Conservation (phyloP, 352 stramenopile genomes). For the Poterioochromonas sp. region DNA sequence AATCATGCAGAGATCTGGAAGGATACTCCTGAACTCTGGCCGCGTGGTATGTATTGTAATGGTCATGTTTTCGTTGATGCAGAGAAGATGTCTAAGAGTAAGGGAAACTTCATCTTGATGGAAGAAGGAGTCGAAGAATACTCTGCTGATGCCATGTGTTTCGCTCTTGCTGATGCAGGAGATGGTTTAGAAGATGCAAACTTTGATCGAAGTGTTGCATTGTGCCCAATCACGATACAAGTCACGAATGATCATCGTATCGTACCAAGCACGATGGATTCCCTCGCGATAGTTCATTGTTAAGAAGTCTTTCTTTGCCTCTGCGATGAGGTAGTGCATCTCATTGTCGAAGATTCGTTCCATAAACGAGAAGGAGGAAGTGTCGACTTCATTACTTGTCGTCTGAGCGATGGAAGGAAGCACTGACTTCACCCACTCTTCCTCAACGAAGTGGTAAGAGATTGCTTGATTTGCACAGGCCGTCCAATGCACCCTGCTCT, state of each 20-base stretch:
- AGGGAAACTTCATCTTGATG: constrained; percentile 98
- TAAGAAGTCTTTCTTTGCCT: constrained; percentile 93
- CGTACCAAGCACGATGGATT: constrained; percentile 94
- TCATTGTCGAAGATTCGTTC: constrained; percentile 70
- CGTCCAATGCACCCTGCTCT: constrained; percentile 80
- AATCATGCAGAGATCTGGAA: constrained; percentile 96
- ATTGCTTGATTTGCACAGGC: constrained; percentile 54
- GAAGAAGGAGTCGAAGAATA: constrained; percentile 91
- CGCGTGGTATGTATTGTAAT: constrained; percentile 95
- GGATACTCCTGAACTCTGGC: constrained; percentile 93
- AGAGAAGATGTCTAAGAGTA: constrained; percentile 99
- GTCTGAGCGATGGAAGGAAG: too few relatives aligned
- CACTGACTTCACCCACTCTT: too few relatives aligned
- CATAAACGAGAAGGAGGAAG: too few relatives aligned
- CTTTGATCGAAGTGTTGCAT: constrained; percentile 91
- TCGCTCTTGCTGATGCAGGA: constrained; percentile 93
- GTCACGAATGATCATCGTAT: constrained; percentile 94
- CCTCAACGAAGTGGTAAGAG: constrained; percentile 73
- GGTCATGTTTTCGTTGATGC: constrained; percentile 89
- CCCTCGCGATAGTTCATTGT: constrained; percentile 92
- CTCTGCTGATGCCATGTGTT: constrained; percentile 82
- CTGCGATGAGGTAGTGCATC: constrained; percentile 92
- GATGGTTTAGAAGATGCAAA: constrained; percentile 98
- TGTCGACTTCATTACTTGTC: too few relatives aligned
- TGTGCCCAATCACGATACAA: constrained; percentile 95